Percentiles rank a stretch among this genome's conserved stretches.
Conservation (phyloP, 2,329 filamentous ascomycete genomes). For the Leptographium procerum region DNA sequence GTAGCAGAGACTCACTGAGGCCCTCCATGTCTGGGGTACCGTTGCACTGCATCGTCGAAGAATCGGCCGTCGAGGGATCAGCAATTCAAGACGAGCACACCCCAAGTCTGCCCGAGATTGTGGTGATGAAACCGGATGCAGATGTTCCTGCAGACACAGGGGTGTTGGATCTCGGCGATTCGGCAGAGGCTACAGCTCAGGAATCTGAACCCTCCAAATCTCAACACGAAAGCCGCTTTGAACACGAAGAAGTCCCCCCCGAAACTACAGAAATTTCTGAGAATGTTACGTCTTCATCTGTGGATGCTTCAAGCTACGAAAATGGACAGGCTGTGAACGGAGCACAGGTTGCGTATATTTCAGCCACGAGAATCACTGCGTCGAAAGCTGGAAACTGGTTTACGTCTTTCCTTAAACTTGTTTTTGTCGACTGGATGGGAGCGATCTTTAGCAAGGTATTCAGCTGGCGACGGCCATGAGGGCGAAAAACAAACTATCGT, state of each 20-base stretch:
- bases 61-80: background rate
- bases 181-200: background rate
- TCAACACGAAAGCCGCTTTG: too few relatives aligned
- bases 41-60: conserved; percentile 1
- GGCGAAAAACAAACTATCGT: background rate
- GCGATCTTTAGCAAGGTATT: conserved; percentile 22
- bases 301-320: background rate
- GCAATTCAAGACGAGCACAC: background rate
- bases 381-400: conserved; percentile 20
- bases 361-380: background rate
- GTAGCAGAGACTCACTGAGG: background rate
- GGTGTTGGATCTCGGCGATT: background rate
- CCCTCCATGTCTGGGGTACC: background rate
- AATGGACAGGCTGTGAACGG: background rate
- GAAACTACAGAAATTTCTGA: background rate
- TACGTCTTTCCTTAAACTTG: conserved; percentile 20
- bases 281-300: background rate
- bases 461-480: conserved; percentile 11
- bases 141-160: background rate
- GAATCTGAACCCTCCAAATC: background rate
- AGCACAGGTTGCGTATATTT: background rate
- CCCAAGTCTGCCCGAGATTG: background rate
- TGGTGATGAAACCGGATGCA: background rate
- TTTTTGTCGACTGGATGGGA: conserved; percentile 29
- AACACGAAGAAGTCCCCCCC: background rate